Evolutionary conservation across 2,329 filamentous ascomycete species (phyloP).

Genomic region (Ophiosphaerella narmari): DNA sequence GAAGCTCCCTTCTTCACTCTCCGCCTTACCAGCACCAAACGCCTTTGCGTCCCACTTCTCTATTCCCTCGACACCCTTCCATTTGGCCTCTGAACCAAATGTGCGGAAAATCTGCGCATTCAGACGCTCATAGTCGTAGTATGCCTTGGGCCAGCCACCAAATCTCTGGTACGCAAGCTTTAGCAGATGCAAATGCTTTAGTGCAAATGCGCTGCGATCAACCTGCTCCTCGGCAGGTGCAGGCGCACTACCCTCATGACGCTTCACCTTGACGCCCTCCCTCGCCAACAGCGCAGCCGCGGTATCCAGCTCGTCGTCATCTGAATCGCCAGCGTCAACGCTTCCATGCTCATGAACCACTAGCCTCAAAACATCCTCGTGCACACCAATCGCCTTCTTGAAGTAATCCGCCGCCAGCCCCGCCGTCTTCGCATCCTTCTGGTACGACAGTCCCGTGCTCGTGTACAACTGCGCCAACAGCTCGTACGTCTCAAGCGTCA

Average conservation of each 20-base stretch:
- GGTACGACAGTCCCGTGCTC: constrained; percentile 44
- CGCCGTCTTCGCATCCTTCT: constrained; percentile 43
- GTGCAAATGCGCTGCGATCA: constrained; percentile 28
- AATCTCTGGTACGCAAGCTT: constrained; percentile 50
- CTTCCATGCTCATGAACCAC: constrained; percentile 27
- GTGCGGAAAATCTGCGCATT: constrained; percentile 51
- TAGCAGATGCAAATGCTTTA: constrained; percentile 44
- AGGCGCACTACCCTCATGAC: constrained; percentile 27
- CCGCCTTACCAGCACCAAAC: constrained; percentile 54
- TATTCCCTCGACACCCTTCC: constrained; percentile 51
- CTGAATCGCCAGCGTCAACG: constrained; percentile 29
- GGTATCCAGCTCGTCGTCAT: constrained; percentile 44
- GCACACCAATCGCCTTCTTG: constrained; percentile 42
- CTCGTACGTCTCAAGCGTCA: constrained; percentile 56
- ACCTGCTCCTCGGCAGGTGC: constrained; percentile 33
- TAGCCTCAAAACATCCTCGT: constrained; percentile 42
- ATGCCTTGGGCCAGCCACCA: constrained; percentile 54
- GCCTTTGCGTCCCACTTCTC: constrained; percentile 56
- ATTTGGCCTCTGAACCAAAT: constrained; percentile 41
- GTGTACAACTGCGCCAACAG: constrained; percentile 58
- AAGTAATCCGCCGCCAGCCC: constrained; percentile 45
- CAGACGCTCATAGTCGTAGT: constrained; percentile 54
- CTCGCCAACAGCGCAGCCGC: constrained; percentile 43
- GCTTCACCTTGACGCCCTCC: constrained; percentile 38
- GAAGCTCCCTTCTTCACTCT: constrained; percentile 46